Percentiles rank a stretch among this genome's conserved stretches.
Conservation (phyloP, 495 filamentous ascomycete genomes). For the Viridothelium virens region DNA sequence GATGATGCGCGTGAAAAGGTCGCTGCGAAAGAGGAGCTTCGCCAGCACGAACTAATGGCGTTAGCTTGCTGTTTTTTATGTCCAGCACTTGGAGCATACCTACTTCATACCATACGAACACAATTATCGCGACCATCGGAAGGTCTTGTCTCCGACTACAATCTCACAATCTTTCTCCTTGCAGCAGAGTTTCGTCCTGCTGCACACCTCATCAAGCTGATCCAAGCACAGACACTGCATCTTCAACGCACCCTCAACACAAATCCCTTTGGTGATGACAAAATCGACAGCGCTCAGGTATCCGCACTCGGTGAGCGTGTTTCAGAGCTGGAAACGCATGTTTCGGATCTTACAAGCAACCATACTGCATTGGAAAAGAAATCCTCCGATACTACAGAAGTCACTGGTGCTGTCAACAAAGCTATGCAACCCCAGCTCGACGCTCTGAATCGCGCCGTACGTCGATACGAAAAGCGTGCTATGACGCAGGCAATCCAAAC, state of each 20-base stretch:
- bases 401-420: slow-evolving; percentile 56
- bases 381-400: slow-evolving; percentile 37
- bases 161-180: slow-evolving; percentile 87
- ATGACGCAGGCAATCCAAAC: slow-evolving; percentile 63
- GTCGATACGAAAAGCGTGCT: slow-evolving; percentile 88
- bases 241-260: slow-evolving; percentile 64
- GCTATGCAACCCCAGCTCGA: slow-evolving; percentile 74
- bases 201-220: slow-evolving; percentile 70
- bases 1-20: slow-evolving; percentile 17
- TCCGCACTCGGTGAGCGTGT: slow-evolving; percentile 56
- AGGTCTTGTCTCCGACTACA: slow-evolving; percentile 40
- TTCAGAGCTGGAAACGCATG: slow-evolving; percentile 59
- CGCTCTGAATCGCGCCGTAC: slow-evolving; percentile 77
- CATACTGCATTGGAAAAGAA: slow-evolving; percentile 15
- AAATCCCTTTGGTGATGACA: slow-evolving; percentile 31
- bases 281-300: slow-evolving; percentile 40
- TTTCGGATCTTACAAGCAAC: slow-evolving; percentile 38
- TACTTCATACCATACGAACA: slow-evolving; percentile 25
- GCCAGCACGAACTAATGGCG: slow-evolving; percentile 63
- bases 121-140: slow-evolving; percentile 74
- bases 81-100: slow-evolving; percentile 54
- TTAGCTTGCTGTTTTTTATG: slow-evolving; percentile 70
- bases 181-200: slow-evolving; percentile 77
- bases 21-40: slow-evolving; percentile 48
- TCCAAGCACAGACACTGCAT: slow-evolving; percentile 70